Base-by-base conservation (phyloP, 2,329 filamentous ascomycete genomes). In the Exophiala spinifera region DNA sequence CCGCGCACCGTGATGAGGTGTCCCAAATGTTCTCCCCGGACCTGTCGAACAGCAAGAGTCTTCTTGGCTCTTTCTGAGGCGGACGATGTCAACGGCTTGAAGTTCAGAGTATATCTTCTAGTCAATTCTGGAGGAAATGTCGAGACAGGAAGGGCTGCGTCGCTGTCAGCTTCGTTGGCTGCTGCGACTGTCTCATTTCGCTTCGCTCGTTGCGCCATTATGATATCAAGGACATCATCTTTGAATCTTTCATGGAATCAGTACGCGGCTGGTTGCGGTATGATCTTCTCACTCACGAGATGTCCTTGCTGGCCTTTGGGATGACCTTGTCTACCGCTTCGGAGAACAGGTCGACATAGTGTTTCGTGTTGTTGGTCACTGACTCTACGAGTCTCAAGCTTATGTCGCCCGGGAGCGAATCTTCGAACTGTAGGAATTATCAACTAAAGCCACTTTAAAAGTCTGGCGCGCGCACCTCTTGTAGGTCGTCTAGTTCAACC, bases 181-280 rank as follows among this genome's bases (percentile, higher is more conserved):
- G 84, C 79, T 17, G 79, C 74, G 58, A 95, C 79, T 40, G 86
- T 85, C 62, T 89, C 87, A 70, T 99, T 97, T 64, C 91, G 85
- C 65, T 86, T 87, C 64, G 89, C 85, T 64, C 94, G 86, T 68
- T 95, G 89, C 37, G 90, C 89, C 87, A 96, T 95, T 66, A 99
- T 87, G 25, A 99, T 89, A 72, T 99, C 94, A 40, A 99, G 80
- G 8, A 97, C 91, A 72, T 99, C 94, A 67, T 96, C 91, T 72
- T 97, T 97, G 80, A 96, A 97, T 63, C 87, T 90, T 63, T n/a
- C 15, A 31, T 40, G 45, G 43, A 33, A 42, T 50, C 34, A 56
- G 40, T n/a, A 36, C 21, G 19, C 20, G 8, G 5, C 21, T 1
- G 20, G 49, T 10, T 21, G 13, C 28, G n/a, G n/a, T 3, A 10